Percentiles rank a stretch among this genome's conserved stretches.
Evolutionary conservation across 1,284 basidiomycete genomes (phyloP).

Genomic region (Lentinula novae-zelandiae): DNA sequence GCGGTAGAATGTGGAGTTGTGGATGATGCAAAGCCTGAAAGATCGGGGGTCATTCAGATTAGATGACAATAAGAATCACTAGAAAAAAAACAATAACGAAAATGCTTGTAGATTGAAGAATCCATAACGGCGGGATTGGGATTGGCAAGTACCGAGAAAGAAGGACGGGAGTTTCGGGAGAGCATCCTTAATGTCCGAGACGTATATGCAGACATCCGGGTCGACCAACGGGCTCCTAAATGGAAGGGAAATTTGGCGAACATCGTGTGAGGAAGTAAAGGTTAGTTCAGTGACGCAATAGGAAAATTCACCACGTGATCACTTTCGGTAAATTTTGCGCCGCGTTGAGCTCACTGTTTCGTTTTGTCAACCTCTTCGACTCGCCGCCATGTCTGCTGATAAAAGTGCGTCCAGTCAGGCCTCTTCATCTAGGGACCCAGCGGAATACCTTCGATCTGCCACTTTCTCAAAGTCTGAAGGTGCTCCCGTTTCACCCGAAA

Average conservation of each 20-base stretch:
- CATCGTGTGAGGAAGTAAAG: neutral
- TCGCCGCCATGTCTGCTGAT: constrained; percentile 24
- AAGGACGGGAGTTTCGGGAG: neutral
- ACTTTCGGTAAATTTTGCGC: constrained; percentile 7
- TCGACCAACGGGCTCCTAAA: neutral
- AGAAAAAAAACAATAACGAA: constrained; percentile 6
- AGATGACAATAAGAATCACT: neutral
- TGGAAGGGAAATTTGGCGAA: neutral
- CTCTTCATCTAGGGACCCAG: constrained; percentile 32
- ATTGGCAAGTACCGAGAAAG: neutral
- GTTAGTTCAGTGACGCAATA: neutral
- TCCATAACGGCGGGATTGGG: constrained; percentile 4
- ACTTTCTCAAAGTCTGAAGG: constrained; percentile 45
- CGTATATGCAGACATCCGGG: neutral
- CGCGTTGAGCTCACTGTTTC: neutral
- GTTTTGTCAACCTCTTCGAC: neutral
- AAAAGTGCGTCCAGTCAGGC: constrained; percentile 18
- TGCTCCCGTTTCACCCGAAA: constrained; percentile 37
- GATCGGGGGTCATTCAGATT: neutral
- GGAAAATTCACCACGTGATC: neutral
- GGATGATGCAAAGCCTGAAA: constrained; percentile 78
- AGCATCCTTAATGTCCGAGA: neutral
- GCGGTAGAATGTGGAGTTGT: constrained; percentile 77
- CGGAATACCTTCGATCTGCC: constrained; percentile 50
- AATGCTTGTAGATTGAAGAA: constrained; percentile 17